phyloP scores from a whole-genome alignment of 768 basidiomycete genomes.

The Zangia roseola region DNA sequence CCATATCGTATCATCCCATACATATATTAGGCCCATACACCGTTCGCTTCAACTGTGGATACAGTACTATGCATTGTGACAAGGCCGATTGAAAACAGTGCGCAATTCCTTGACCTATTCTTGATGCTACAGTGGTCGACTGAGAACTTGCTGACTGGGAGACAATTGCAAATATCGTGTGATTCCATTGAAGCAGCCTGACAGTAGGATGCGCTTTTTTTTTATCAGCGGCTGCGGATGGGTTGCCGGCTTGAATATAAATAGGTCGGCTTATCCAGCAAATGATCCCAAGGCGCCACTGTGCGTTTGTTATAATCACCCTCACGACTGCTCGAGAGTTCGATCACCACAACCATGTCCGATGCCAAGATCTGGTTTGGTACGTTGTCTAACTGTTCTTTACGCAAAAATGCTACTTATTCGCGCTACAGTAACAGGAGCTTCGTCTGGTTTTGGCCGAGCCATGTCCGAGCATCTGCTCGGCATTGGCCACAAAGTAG shows the following conservation, averaged over 20 bases:
- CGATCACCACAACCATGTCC: constrained; percentile 9
- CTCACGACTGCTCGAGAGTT: neutral
- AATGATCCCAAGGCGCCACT: too few relatives aligned
- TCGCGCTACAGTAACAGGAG: constrained; percentile 29
- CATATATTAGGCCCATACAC: constrained; percentile 51
- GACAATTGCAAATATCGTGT: too few relatives aligned
- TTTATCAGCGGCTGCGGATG: too few relatives aligned
- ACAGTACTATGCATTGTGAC: neutral
- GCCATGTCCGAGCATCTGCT: constrained; percentile 34
- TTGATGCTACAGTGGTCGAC: too few relatives aligned
- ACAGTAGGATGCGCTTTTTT: too few relatives aligned
- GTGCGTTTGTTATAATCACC: neutral
- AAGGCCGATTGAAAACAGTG: neutral
- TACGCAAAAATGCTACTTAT: neutral
- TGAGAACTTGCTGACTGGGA: too few relatives aligned
- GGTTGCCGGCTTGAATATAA: too few relatives aligned
- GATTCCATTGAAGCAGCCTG: too few relatives aligned
- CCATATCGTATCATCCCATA: constrained; percentile 86
- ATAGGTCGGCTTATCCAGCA: too few relatives aligned
- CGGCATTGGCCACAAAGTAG: constrained; percentile 34
- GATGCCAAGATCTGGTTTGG: constrained; percentile 19
- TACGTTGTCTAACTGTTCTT: neutral
- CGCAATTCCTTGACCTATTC: too few relatives aligned
- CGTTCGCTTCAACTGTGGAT: neutral
- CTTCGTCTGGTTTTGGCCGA: constrained; percentile 40